Evolutionary conservation across 257 asterid genomes (phyloP), one percentile per base, ranked within the genome.

Genomic region (Plantago ovata): DNA sequence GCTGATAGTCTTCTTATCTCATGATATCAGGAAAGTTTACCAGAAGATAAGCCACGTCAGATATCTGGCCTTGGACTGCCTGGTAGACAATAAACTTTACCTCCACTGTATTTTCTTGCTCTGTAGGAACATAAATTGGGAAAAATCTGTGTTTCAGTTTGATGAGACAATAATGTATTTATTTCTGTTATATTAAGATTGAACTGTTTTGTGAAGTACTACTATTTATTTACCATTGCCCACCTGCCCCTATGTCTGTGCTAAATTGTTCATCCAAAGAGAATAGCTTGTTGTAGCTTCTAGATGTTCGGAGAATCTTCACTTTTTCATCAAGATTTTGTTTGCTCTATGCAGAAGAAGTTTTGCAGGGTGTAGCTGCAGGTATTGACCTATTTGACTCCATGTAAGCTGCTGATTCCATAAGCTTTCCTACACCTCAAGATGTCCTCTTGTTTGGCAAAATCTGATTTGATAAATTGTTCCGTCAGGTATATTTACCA

Each of bases 331-430:
- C 21, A 0, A 57, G 49, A 23, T 63, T 23, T 52, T 28, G 14
- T 74, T 33, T 16, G 18, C 38, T 64, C 61, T 57, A 53, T 69
- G 85, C 83, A 92, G 98, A 85, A 71, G 98, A 92, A 84, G 81
- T 92, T 49, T 75, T 92, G 80, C 95, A 88, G 79, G 95, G 98
- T 61, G 91, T 88, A 65, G 91, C 96, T 61, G 89, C 91, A 15
- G 98, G 97, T 64, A 61, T 92, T 39, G 98, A 88, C 77, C 77
- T 92, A 57, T 92, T 92, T 76, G 95, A 92, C 70, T 92, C 97
- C 60, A 71, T 81, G 98, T 88, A 82, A 39, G 90, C 65, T 67
- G 44, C 63, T 66, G 49, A 58, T 43, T 58, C 38, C 32, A 21
- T 57, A 43, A 42, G 24, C 38, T 41, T 66, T 58, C 20, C 50